A percentile compares a stretch with the other conserved stretches of the same genome.
Evolutionary conservation across 768 basidiomycete species (phyloP).

Genomic region (Chiua virens): DNA sequence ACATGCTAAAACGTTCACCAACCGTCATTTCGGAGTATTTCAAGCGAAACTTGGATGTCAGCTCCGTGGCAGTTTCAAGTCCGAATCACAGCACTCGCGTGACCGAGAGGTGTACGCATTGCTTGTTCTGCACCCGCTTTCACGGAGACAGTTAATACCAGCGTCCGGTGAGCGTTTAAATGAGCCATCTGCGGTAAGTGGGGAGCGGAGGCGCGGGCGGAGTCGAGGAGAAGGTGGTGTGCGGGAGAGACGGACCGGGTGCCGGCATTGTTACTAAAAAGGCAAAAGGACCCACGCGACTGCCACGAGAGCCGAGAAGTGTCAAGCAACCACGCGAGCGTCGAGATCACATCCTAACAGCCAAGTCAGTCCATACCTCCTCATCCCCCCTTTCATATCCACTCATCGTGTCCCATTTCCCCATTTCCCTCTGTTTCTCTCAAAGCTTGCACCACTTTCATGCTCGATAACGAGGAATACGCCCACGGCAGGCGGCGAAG

Average conservation of each 20-base stretch:
- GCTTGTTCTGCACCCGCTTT: no score
- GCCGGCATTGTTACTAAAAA: constrained; percentile 20
- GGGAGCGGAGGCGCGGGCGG: no score
- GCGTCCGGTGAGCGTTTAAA: no score
- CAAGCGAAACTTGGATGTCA: no score
- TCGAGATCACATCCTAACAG: constrained; percentile 28
- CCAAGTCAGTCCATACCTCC: constrained; percentile 7
- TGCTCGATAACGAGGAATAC: constrained; percentile 32
- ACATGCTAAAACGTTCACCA: no score
- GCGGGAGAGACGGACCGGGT: constrained; percentile 5
- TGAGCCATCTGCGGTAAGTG: no score
- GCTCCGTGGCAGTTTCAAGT: no score
- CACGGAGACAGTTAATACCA: no score
- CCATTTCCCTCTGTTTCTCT: not conserved
- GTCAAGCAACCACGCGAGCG: constrained; percentile 37
- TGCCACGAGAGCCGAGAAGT: constrained; percentile 36
- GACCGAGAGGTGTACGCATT: no score
- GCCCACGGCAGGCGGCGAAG: constrained; percentile 57
- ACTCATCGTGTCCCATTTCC: not conserved
- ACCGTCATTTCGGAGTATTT: no score
- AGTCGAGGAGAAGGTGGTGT: not conserved
- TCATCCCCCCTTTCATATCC: not conserved
- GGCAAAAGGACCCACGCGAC: constrained; percentile 28
- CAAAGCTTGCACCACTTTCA: not conserved
- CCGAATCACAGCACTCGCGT: no score